Evolutionary conservation across 2,329 filamentous ascomycete genomes (phyloP).

Genomic region (Fusarium sp.): DNA sequence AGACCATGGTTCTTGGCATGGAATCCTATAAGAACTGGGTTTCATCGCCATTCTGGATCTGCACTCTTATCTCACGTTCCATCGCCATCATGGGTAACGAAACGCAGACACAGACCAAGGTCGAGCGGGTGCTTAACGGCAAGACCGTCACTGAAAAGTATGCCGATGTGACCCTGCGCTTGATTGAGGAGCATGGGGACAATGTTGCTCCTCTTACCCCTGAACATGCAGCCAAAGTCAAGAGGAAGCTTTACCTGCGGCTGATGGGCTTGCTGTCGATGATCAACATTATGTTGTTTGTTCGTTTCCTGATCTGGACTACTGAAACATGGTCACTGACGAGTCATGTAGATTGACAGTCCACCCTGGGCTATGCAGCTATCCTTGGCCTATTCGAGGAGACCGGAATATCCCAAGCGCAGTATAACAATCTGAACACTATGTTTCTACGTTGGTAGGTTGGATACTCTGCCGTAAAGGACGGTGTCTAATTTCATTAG

Average conservation of each 20-base stretch:
- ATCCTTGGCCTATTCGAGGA: slow-evolving; percentile 57
- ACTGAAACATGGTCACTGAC: neutral
- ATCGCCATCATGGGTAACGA: slow-evolving; percentile 1
- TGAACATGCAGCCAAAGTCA: slow-evolving; percentile 47
- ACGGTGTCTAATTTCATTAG: slow-evolving; percentile 19
- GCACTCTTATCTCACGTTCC: neutral
- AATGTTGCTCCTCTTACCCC: slow-evolving; percentile 47
- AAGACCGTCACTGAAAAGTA: slow-evolving; percentile 36
- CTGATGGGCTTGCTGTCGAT: slow-evolving; percentile 48
- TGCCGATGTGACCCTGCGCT: slow-evolving; percentile 52
- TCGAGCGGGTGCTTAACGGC: neutral
- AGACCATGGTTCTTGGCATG: neutral
- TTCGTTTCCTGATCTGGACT: slow-evolving; percentile 27
- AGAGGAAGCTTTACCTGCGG: slow-evolving; percentile 49
- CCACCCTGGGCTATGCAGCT: slow-evolving; percentile 54
- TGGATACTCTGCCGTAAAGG: neutral
- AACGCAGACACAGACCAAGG: neutral
- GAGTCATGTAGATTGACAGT: slow-evolving; percentile 50
- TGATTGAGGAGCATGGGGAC: slow-evolving; percentile 51
- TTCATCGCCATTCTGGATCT: neutral
- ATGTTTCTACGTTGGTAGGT: slow-evolving; percentile 57
- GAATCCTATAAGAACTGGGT: neutral
- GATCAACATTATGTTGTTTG: slow-evolving; percentile 53
- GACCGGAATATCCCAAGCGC: slow-evolving; percentile 50
- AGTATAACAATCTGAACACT: slow-evolving; percentile 57